A percentile compares a stretch with the other conserved stretches of the same genome.
phyloP scores from a whole-genome alignment of 805 yeast species.

The Brettanomyces custersianus region DNA sequence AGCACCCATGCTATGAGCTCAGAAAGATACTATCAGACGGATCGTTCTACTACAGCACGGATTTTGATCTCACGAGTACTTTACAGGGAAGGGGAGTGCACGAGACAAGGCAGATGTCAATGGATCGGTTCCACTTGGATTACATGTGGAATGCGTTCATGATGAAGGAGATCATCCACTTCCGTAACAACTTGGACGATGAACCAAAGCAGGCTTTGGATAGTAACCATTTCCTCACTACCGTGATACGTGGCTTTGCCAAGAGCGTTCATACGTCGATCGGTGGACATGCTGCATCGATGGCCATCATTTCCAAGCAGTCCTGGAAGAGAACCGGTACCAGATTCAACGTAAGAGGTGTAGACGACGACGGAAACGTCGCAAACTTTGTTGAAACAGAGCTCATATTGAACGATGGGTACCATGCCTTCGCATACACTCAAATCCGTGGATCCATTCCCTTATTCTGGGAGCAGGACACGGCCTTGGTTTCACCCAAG shows the following conservation, averaged over 20 bases:
- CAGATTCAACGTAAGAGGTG: slow-evolving; percentile 87
- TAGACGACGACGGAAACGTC: slow-evolving; percentile 90
- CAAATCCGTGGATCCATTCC: slow-evolving; percentile 97
- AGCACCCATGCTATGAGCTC: slow-evolving; percentile 79
- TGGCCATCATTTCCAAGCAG: slow-evolving; percentile 85
- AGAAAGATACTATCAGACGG: slow-evolving; percentile 76
- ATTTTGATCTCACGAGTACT: slow-evolving; percentile 85
- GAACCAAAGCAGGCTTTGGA: slow-evolving; percentile 56
- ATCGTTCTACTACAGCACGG: slow-evolving; percentile 84
- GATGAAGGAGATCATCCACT: slow-evolving; percentile 73
- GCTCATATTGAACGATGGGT: slow-evolving; percentile 47
- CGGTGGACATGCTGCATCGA: slow-evolving; percentile 29
- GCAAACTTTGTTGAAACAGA: slow-evolving; percentile 96
- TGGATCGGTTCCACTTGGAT: slow-evolving; percentile 63
- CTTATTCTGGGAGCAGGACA: slow-evolving; percentile 95
- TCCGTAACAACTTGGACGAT: slow-evolving; percentile 60
- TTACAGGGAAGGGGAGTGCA: slow-evolving; percentile 67
- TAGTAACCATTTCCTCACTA: slow-evolving; percentile 72
- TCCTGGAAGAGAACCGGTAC: slow-evolving; percentile 99
- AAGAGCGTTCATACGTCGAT: slow-evolving; percentile 48
- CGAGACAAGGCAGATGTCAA: slow-evolving; percentile 32
- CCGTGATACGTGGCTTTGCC: slow-evolving; percentile 93
- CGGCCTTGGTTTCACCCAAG: slow-evolving; percentile 84
- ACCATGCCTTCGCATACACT: slow-evolving; percentile 60
- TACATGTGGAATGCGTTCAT: slow-evolving; percentile 97